Evolutionary conservation across 2,329 filamentous ascomycete species (phyloP), one percentile per base, ranked within the genome.

Genomic region (Claviceps maximensis): DNA sequence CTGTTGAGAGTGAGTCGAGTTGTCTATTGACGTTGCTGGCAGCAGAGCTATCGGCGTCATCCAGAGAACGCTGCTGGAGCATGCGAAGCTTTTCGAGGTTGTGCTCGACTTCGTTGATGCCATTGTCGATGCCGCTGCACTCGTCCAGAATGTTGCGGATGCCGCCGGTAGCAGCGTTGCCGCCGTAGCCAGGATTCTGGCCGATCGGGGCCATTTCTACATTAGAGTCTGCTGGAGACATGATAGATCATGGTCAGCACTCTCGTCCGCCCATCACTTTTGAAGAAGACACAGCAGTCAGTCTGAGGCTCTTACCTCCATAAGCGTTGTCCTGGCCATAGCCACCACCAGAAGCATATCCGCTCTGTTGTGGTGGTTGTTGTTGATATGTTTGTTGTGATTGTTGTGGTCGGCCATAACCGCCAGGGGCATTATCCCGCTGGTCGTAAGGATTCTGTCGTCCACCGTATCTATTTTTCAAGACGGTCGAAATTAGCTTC

Each of bases 111-210:
- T 82, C 75, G 57, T 86, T 79, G 62, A 96, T 86, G 44, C 83
- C 85, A 55, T 79, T 75, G 66, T 89, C 85, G 65, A 96, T 86
- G 47, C 87, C 82, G 55, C 82, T 80, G 71, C 88, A 93, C 67
- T 93, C 85, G 71, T 94, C 88, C 55, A 96, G 78, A 59, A 95
- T 86, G 13, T 54, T 54, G 53, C 80, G 80, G 65, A 88, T 89
- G 45, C 86, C 82, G 67, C 89, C 80, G 60, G 69, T 62, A 42
- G 69, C 62, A 41, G 66, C 74, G 51, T 76, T 74, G 49, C 69
- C 68, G 3, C 41, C 42, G 27, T 54, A 46, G 50, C 71, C 63
- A 49, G 71, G 74, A 55, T 76, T 77, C 56, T 77, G 75, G 46
- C 74, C 68, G 47, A 87, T 76, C 13, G 84, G 77, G 47, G 79